Conservation (phyloP, 768 basidiomycete species). For the Panellus pusillus region DNA sequence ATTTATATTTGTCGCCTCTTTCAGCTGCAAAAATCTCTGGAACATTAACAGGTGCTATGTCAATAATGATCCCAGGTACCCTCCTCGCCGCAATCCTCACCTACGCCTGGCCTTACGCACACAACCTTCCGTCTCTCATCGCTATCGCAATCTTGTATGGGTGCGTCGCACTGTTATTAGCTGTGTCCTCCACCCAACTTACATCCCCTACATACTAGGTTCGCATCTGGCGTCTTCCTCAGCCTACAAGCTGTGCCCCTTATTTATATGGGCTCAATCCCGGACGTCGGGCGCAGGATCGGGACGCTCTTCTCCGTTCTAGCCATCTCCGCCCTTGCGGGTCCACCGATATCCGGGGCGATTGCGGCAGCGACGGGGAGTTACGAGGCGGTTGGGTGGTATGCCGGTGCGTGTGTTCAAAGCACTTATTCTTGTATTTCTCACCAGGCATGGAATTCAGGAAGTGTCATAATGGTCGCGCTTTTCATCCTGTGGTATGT, state of each 20-base stretch:
- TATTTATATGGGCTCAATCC: slow-evolving; percentile 57
- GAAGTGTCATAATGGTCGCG: slow-evolving; percentile 5
- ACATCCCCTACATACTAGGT: slow-evolving; percentile 31
- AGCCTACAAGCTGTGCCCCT: slow-evolving; percentile 57
- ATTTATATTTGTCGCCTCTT: neutral
- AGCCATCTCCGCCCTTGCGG: slow-evolving; percentile 62
- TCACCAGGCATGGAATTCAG: neutral
- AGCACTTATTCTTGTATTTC: neutral
- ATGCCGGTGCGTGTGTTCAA: slow-evolving; percentile 41
- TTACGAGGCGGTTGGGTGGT: slow-evolving; percentile 55
- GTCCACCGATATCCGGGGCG: slow-evolving; percentile 74
- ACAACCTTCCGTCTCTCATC: slow-evolving; percentile 43
- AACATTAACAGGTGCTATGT: slow-evolving; percentile 54
- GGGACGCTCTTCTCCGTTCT: slow-evolving; percentile 66
- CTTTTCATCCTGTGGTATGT: slow-evolving; percentile 17
- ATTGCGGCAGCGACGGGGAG: slow-evolving; percentile 54
- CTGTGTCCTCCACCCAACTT: slow-evolving; percentile 6
- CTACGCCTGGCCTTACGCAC: slow-evolving; percentile 69
- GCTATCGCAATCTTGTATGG: slow-evolving; percentile 64
- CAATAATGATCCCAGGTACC: slow-evolving; percentile 67
- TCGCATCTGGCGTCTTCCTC: slow-evolving; percentile 63
- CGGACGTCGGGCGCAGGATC: slow-evolving; percentile 62
- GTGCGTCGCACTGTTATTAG: slow-evolving; percentile 32
- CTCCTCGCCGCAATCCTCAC: slow-evolving; percentile 56
- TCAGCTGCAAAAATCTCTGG: no score